Evolutionary conservation across 495 filamentous ascomycete species (phyloP).

Genomic region (Corynascus novoguineensis): DNA sequence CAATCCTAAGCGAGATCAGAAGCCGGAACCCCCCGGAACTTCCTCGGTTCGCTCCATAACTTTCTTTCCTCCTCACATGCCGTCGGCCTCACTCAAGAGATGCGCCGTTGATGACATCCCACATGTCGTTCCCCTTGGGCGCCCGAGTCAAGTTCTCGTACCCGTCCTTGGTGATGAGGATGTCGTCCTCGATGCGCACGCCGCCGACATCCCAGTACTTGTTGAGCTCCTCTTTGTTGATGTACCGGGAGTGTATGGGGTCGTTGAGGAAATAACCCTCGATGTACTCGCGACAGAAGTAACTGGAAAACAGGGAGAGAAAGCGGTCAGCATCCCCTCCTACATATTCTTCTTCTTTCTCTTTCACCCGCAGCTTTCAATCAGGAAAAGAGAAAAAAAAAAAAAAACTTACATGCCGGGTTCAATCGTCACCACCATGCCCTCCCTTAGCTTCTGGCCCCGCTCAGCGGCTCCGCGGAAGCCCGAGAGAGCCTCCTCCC

Average conservation of each 20-base stretch:
- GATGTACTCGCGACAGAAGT: constrained; percentile 61
- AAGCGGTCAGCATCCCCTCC: not conserved
- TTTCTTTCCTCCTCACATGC: no score
- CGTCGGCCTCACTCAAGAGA: not conserved
- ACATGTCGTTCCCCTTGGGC: constrained; percentile 62
- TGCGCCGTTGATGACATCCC: constrained; percentile 30
- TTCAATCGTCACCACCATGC: constrained; percentile 82
- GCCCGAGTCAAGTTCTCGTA: constrained; percentile 80
- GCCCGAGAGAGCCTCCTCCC: constrained; percentile 1
- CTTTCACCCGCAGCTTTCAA: no score
- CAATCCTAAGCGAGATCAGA: no score
- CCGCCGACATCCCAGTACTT: constrained; percentile 76
- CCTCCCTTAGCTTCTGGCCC: constrained; percentile 49
- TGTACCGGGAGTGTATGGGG: constrained; percentile 58
- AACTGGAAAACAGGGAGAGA: constrained; percentile 35
- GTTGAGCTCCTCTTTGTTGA: constrained; percentile 65
- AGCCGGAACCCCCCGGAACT: no score
- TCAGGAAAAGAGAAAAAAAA: not conserved
- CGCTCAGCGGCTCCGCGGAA: not conserved
- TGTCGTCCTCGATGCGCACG: constrained; percentile 88
- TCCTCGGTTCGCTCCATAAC: no score
- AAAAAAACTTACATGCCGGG: constrained; percentile 61
- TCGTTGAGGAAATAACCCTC: constrained; percentile 57
- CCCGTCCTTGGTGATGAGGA: constrained; percentile 70
- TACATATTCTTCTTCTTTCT: no score